A percentile compares a stretch with the other conserved stretches of the same genome.
phyloP scores from a whole-genome alignment of 177 flowering plant species.

The Vitis hybrid region DNA sequence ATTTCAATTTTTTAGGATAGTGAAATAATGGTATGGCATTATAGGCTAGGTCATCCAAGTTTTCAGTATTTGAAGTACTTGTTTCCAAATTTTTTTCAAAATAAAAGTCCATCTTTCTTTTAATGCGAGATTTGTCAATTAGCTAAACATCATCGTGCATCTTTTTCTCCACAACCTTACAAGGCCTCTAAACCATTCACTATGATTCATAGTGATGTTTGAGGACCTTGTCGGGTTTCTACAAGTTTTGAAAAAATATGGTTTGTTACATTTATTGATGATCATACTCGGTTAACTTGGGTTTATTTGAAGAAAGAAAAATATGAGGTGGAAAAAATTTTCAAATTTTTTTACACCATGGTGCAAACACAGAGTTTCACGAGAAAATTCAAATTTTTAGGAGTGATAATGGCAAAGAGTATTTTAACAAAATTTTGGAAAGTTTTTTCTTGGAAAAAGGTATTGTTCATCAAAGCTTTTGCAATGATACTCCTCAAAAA shows the following conservation, averaged over 20 bases:
- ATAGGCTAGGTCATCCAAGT: no score
- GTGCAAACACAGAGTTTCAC: background rate
- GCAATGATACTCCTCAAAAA: no score
- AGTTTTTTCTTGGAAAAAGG: no score
- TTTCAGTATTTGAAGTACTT: background rate
- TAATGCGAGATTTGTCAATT: background rate
- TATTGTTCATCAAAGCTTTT: no score
- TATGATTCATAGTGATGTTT: no score
- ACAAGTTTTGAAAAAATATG: background rate
- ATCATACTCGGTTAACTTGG: constrained; percentile 1
- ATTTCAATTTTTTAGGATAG: no score
- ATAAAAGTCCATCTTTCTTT: background rate
- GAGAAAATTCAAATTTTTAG: constrained; percentile 2
- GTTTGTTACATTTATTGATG: constrained; percentile 5
- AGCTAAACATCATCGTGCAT: background rate
- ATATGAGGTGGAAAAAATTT: background rate
- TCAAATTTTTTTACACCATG: constrained; percentile 6
- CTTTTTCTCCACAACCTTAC: background rate
- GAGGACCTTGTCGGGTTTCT: no score
- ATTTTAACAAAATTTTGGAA: background rate
- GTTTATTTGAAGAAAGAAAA: background rate
- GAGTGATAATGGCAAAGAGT: constrained; percentile 4
- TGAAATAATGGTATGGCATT: background rate
- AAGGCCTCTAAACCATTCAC: background rate
- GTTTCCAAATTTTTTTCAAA: background rate